These are phyloP conservation scores for Sanchytrium tribonematis DNA, from an alignment of 371 early-diverging fungal species.

Conservation along the genomic window DNA sequence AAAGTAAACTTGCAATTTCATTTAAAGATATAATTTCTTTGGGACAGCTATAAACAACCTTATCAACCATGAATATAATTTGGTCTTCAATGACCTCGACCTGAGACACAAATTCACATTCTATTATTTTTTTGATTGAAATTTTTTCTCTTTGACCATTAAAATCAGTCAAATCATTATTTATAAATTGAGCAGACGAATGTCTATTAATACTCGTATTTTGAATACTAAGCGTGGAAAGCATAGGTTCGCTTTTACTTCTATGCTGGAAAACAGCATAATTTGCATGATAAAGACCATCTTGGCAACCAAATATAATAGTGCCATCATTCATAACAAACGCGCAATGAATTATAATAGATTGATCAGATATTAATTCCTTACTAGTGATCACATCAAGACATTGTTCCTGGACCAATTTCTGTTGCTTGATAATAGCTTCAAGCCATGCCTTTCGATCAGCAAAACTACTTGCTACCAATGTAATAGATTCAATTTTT, in stretches of 20 bases:
- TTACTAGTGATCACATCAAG: conserved; percentile 26
- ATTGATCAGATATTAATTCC: conserved; percentile 16
- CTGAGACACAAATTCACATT: neutral
- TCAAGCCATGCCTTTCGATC: conserved; percentile 54
- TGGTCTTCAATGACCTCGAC: neutral
- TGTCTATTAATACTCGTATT: too few relatives aligned
- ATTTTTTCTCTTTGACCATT: too few relatives aligned
- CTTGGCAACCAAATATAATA: neutral
- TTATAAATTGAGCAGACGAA: too few relatives aligned
- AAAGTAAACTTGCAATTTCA: conserved; percentile 1
- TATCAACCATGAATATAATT: conserved; percentile 18
- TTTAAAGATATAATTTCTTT: conserved; percentile 6
- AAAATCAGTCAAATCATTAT: too few relatives aligned
- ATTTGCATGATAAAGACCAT: neutral
- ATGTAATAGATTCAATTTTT: conserved; percentile 8
- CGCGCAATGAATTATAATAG: conserved; percentile 36
- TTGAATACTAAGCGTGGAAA: too few relatives aligned
- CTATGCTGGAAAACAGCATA: conserved; percentile 2
- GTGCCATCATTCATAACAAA: conserved; percentile 16
- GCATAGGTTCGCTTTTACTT: neutral
- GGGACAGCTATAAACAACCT: conserved; percentile 39
- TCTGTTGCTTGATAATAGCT: conserved; percentile 36
- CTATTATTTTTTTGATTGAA: too few relatives aligned
- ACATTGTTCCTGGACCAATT: conserved; percentile 17
- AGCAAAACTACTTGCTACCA: conserved; percentile 39